Conservation (phyloP, 257 asterid genomes). For the Nemophila menziesii region DNA sequence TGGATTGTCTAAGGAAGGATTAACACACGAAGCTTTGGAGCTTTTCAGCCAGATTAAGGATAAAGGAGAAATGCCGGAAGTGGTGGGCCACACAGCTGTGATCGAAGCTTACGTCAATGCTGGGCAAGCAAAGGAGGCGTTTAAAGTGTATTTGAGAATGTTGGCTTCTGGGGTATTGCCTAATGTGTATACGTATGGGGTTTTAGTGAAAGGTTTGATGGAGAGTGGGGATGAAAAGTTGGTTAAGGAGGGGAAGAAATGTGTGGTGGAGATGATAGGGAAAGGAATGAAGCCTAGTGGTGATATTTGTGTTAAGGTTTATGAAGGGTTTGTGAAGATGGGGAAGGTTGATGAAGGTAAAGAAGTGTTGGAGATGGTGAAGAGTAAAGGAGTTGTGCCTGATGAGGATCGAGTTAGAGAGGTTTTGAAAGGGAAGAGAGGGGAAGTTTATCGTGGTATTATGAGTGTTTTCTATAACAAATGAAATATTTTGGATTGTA, state of each 20-base stretch:
- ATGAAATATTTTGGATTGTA: too few relatives aligned
- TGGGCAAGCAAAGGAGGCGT: conserved; percentile 55
- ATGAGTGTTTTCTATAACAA: conserved; percentile 37
- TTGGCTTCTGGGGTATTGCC: conserved; percentile 61
- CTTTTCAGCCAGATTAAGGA: conserved; percentile 65
- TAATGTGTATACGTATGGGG: conserved; percentile 52
- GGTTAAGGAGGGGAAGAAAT: conserved; percentile 47
- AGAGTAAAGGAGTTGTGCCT: conserved; percentile 45
- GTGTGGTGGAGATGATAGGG: conserved; percentile 51
- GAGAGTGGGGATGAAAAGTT: conserved; percentile 47
- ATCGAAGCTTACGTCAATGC: conserved; percentile 73
- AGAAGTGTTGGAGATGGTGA: conserved; percentile 51
- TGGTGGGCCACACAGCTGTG: conserved; percentile 81
- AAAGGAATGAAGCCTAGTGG: conserved; percentile 55
- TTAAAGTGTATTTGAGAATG: conserved; percentile 57
- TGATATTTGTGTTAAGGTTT: conserved; percentile 29
- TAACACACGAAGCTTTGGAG: conserved; percentile 79
- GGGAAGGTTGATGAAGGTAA: conserved; percentile 46
- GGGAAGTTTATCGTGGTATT: conserved; percentile 18
- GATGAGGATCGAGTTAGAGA: conserved; percentile 47
- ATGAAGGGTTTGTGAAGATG: conserved; percentile 36
- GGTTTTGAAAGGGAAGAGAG: conserved; percentile 33
- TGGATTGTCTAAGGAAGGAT: conserved; percentile 87
- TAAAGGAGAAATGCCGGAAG: conserved; percentile 63
- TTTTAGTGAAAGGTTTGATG: conserved; percentile 41